Evolutionary conservation across 805 yeast genomes (phyloP).

Genomic region (Yamadazyma sp.): DNA sequence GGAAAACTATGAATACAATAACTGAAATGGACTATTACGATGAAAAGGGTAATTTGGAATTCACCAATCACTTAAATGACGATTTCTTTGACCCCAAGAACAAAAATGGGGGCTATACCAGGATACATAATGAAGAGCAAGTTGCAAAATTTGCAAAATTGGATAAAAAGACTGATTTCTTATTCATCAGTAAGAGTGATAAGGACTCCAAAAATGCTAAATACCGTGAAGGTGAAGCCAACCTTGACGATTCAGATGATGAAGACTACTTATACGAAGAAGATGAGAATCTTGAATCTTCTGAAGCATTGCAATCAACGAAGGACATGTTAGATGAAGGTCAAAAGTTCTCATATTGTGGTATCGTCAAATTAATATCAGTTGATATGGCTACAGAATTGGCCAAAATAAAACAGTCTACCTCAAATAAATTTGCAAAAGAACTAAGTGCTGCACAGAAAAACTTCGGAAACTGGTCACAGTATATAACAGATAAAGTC

Average conservation of each 20-base stretch:
- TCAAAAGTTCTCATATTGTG: conserved; percentile 90
- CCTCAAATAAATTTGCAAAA: conserved; percentile 54
- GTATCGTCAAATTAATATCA: conserved; percentile 69
- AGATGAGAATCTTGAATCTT: conserved; percentile 46
- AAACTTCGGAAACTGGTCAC: conserved; percentile 82
- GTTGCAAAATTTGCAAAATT: conserved; percentile 61
- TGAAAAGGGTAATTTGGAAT: conserved; percentile 66
- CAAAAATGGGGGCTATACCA: conserved; percentile 75
- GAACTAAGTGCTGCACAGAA: conserved; percentile 66
- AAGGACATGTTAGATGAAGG: conserved; percentile 75
- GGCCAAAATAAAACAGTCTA: conserved; percentile 53
- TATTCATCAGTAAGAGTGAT: conserved; percentile 31
- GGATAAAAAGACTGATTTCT: conserved; percentile 51
- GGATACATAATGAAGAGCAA: conserved; percentile 84
- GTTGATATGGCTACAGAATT: conserved; percentile 82
- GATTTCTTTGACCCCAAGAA: conserved; percentile 28
- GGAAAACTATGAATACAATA: conserved; percentile 87
- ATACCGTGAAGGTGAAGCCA: conserved; percentile 21
- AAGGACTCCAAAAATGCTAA: conserved; percentile 22
- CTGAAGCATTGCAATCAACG: conserved; percentile 74
- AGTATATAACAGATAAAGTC: conserved; percentile 63
- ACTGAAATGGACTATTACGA: conserved; percentile 77
- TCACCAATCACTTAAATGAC: conserved; percentile 23
- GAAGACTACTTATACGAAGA: conserved; percentile 21
- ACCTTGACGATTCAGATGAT: conserved; percentile 17